A percentile compares a stretch with the other conserved stretches of the same genome.
phyloP scores from a whole-genome alignment of 148 eudicot species.

The Chenopodium formosanum region DNA sequence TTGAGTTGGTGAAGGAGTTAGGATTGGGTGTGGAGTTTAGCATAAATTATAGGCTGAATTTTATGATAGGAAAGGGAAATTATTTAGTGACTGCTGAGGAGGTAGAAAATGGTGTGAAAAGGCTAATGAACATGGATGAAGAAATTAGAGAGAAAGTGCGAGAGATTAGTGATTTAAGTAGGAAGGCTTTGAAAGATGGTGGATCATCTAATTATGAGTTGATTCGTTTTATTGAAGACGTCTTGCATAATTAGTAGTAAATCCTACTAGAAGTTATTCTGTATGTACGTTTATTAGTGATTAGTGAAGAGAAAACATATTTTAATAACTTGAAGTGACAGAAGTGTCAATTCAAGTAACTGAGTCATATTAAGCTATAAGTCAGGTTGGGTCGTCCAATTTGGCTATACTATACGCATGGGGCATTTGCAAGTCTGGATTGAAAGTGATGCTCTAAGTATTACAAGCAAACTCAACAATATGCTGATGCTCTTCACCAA shows the following conservation, averaged over 20 bases:
- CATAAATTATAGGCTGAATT: constrained; percentile 31
- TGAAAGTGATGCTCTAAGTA: too few relatives aligned
- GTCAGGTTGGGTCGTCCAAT: too few relatives aligned
- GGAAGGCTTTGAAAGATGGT: constrained; percentile 11
- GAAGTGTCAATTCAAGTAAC: too few relatives aligned
- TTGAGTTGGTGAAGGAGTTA: constrained; percentile 36
- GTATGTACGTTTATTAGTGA: too few relatives aligned
- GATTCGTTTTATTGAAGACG: constrained; percentile 14
- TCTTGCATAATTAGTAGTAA: not conserved
- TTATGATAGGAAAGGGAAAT: not conserved
- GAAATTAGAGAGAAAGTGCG: constrained; percentile 17
- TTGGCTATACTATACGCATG: too few relatives aligned
- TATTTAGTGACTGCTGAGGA: constrained; percentile 31
- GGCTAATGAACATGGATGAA: constrained; percentile 25
- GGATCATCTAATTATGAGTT: constrained; percentile 38
- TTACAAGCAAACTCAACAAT: too few relatives aligned
- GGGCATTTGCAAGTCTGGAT: too few relatives aligned
- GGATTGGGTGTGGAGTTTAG: constrained; percentile 42
- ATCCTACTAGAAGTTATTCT: too few relatives aligned
- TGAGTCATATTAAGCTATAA: too few relatives aligned
- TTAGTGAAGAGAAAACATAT: too few relatives aligned
- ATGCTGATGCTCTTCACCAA: too few relatives aligned
- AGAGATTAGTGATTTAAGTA: constrained; percentile 23
- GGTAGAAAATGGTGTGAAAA: constrained; percentile 31
- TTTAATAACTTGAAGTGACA: too few relatives aligned